Evolutionary conservation across 2,329 filamentous ascomycete species (phyloP), one percentile per base, ranked within the genome.

Genomic region (Aspergillus spinulosporus): DNA sequence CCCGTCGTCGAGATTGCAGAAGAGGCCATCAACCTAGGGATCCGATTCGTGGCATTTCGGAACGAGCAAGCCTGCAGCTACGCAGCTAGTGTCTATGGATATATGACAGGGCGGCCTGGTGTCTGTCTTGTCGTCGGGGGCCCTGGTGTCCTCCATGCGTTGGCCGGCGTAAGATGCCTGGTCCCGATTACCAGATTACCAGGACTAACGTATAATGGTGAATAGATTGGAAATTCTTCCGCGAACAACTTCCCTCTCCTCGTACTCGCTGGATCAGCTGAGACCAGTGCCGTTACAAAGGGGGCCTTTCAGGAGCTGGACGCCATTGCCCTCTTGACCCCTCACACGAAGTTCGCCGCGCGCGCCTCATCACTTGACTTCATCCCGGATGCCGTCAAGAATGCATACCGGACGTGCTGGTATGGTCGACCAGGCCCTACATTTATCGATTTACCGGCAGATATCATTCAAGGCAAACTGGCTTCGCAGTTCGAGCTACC

Each of bases 41-140:
- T 85, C 59, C 76, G 80, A 31, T 84, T 84, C 67, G 79, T 84
- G 50, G 81, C 77, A 28, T 84, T 84, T 61, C 73, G 82, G 31
- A 85, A 84, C 60, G 82, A 85, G 61, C 82, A 85, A 67, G 80
- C 82, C 8, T 81, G 80, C 32, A 78, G 77, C 60, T 84, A 84
- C 73, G 82, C 82, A 8, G 82, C 82, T 2, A 81, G 79, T 48
- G 80, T 79, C 4, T 84, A 84, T 75, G 82, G 82, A 11, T 85
- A 83, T 61, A 72, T 84, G 62, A 84, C 80, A 2, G 81, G 81
- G 15, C 76, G 67, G 54, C 82, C 82, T 3, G 83, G 81, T 3
- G 79, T 84, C 8, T 84, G 81, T 64, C 72, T 84, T 39, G 78
- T 83, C n/a, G 82, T 85, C 2, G 82, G 82, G 50, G 82, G 82